Percentiles rank a stretch among this genome's conserved stretches.
Conservation (phyloP, 306 rosid species). For the Acacia confusa region DNA sequence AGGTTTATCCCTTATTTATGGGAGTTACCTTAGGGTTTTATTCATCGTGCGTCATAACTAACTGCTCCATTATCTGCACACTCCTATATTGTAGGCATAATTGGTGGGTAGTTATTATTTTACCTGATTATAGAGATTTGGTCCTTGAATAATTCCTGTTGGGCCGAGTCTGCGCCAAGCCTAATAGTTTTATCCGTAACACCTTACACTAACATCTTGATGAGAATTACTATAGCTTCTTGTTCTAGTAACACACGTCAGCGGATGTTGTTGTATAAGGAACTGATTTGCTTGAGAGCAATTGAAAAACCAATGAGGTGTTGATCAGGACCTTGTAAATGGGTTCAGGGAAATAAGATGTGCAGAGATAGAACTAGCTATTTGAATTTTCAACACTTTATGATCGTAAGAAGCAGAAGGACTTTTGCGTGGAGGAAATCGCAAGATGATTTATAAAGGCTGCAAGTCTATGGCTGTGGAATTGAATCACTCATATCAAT, state of each 20-base stretch:
- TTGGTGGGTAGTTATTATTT: too few relatives aligned
- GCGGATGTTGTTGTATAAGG: neutral
- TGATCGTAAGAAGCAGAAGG: neutral
- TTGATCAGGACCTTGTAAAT: neutral
- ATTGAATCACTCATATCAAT: constrained; percentile 83
- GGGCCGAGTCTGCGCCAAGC: too few relatives aligned
- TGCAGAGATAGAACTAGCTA: neutral
- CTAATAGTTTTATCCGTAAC: too few relatives aligned
- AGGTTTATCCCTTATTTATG: too few relatives aligned
- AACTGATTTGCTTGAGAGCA: neutral
- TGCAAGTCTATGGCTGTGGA: neutral
- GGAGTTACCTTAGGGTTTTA: too few relatives aligned
- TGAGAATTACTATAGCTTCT: neutral
- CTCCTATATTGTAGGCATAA: too few relatives aligned
- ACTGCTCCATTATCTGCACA: too few relatives aligned
- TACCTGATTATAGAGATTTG: too few relatives aligned
- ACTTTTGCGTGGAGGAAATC: neutral
- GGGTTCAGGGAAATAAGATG: neutral
- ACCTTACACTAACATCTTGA: neutral
- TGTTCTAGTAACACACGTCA: neutral
- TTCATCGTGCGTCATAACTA: too few relatives aligned
- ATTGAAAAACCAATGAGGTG: neutral
- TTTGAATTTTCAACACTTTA: constrained; percentile 9
- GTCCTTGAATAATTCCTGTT: too few relatives aligned
- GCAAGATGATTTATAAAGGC: neutral